Evolutionary conservation across 75 land plant species (phyloP).

Genomic region (Selaginella tamariscina): DNA sequence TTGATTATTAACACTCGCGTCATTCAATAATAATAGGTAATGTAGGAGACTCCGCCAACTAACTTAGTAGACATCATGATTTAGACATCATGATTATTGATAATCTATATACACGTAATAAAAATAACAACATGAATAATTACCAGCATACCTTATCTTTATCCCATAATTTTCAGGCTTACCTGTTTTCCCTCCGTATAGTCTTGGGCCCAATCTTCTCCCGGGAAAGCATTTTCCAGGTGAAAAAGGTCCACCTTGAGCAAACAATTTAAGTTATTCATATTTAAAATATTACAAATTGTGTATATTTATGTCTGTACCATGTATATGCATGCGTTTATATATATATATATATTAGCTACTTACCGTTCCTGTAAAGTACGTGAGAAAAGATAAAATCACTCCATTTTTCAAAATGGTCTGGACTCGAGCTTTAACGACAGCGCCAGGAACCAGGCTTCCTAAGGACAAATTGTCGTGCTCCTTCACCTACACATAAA

Average conservation of each 20-base stretch:
- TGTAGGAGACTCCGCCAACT: too few relatives aligned
- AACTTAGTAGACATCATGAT: too few relatives aligned
- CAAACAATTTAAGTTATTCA: background rate
- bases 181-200: conserved; percentile 36
- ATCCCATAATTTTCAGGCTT: conserved; percentile 2
- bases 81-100: too few relatives aligned
- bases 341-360: too few relatives aligned
- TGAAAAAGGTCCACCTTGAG: conserved; percentile 83
- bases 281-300: background rate
- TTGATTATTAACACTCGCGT: too few relatives aligned
- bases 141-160: background rate
- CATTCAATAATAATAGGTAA: too few relatives aligned
- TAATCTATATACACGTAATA: too few relatives aligned
- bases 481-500: conserved; percentile 56
- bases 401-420: conserved; percentile 66
- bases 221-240: conserved; percentile 48
- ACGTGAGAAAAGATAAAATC: conserved; percentile 83
- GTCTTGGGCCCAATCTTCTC: conserved; percentile 48
- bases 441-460: conserved; percentile 72
- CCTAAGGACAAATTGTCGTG: conserved; percentile 71
- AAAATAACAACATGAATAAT: background rate
- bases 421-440: conserved; percentile 78
- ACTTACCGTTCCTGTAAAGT: conserved; percentile 94
- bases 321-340: too few relatives aligned
- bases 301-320: too few relatives aligned